A percentile compares a stretch with the other conserved stretches of the same genome.
Conservation (phyloP, 768 basidiomycete species). For the Naganishia onofrii region DNA sequence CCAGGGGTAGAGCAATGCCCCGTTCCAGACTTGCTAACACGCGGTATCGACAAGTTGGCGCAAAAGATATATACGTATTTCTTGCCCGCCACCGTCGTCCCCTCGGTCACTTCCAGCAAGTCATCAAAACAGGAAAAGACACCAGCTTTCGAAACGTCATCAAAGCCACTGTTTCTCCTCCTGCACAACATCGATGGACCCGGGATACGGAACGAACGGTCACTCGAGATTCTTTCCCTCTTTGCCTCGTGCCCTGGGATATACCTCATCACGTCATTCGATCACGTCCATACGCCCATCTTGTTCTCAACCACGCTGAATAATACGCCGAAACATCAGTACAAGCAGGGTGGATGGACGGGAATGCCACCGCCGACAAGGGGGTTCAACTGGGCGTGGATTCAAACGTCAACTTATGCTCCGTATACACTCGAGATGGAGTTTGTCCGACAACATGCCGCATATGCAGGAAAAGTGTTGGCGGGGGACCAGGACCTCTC, state of each 20-base stretch:
- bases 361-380: slow-evolving; percentile 47
- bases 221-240: slow-evolving; percentile 66
- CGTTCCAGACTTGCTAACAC: slow-evolving; percentile 1
- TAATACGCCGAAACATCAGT: slow-evolving; percentile 38
- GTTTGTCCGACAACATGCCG: slow-evolving; percentile 37
- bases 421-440: slow-evolving; percentile 75
- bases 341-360: slow-evolving; percentile 52
- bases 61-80: slow-evolving; percentile 68
- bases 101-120: slow-evolving; percentile 29
- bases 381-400: slow-evolving; percentile 58
- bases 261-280: slow-evolving; percentile 78
- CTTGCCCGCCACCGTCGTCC: slow-evolving; percentile 39
- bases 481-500: slow-evolving; percentile 50
- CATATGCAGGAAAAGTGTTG: slow-evolving; percentile 43
- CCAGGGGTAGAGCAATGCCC: slow-evolving; percentile 59
- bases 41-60: slow-evolving; percentile 60
- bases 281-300: slow-evolving; percentile 78
- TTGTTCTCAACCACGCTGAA: slow-evolving; percentile 64
- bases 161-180: slow-evolving; percentile 67
- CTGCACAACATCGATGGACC: slow-evolving; percentile 86
- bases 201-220: slow-evolving; percentile 63
- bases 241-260: slow-evolving; percentile 72
- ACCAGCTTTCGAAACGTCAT: slow-evolving; percentile 45
- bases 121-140: background rate
- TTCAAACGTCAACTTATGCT: slow-evolving; percentile 81